phyloP scores from a whole-genome alignment of 2,329 filamentous ascomycete species.

The Diplodia scrobiculata region DNA sequence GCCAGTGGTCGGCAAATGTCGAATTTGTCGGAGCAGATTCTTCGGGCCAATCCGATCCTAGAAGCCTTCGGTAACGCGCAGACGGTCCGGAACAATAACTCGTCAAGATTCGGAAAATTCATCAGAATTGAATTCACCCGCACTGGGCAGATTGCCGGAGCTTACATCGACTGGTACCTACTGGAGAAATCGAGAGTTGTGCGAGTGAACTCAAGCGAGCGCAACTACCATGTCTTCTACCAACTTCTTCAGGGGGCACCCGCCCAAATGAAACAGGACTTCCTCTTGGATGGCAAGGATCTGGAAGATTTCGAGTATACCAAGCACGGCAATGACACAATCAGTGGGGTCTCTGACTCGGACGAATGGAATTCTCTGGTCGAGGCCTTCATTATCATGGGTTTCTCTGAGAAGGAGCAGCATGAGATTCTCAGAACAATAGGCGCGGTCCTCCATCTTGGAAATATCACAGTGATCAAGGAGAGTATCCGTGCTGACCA shows the following conservation, averaged over 20 bases:
- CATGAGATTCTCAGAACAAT: constrained; percentile 80
- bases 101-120: constrained; percentile 96
- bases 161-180: constrained; percentile 98
- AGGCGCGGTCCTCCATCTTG: constrained; percentile 87
- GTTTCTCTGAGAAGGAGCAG: constrained; percentile 84
- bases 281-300: constrained; percentile 72
- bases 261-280: constrained; percentile 68
- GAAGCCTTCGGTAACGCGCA: constrained; percentile 98
- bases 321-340: constrained; percentile 84
- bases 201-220: constrained; percentile 79
- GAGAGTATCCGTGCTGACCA: constrained; percentile 91
- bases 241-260: constrained; percentile 88
- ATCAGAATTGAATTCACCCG: constrained; percentile 94
- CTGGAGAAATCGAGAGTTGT: constrained; percentile 98
- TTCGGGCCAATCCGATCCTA: constrained; percentile 93
- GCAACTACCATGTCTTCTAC: constrained; percentile 98
- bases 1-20: constrained; percentile 67
- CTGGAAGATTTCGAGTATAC: constrained; percentile 92
- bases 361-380: constrained; percentile 89
- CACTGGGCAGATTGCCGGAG: constrained; percentile 85
- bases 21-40: constrained; percentile 92
- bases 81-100: constrained; percentile 97
- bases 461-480: constrained; percentile 86
- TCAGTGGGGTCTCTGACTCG: constrained; percentile 82
- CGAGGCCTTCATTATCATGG: constrained; percentile 93